Evolutionary conservation across 116 monocot genomes (phyloP).

Genomic region (Cymodocea nodosa): DNA sequence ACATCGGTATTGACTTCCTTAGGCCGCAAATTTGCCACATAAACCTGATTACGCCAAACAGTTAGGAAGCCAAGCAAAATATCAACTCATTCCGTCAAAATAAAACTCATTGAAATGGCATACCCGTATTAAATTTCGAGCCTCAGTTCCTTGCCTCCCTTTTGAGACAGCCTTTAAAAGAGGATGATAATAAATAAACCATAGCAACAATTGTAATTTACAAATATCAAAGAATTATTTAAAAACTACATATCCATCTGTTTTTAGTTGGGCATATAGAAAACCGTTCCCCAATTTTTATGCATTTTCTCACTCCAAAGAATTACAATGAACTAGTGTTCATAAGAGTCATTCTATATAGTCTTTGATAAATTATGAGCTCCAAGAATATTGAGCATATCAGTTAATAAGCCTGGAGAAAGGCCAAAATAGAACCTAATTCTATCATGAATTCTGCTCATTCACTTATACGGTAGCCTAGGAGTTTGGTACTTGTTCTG

Average conservation of each 20-base stretch:
- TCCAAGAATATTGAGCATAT: too few species aligned
- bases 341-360: too few species aligned
- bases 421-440: too few species aligned
- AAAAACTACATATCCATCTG: not conserved
- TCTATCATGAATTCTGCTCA: too few species aligned
- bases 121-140: conserved; percentile 67
- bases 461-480: too few species aligned
- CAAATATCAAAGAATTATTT: not conserved
- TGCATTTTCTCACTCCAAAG: too few species aligned
- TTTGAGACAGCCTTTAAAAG: conserved; percentile 54
- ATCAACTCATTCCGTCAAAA: not conserved
- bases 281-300: not conserved
- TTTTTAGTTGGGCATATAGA: not conserved
- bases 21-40: conserved; percentile 73
- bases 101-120: conserved; percentile 5
- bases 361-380: too few species aligned
- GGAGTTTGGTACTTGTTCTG: too few species aligned
- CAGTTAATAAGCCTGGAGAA: too few species aligned
- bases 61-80: not conserved
- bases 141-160: conserved; percentile 69
- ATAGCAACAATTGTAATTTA: not conserved
- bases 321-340: too few species aligned
- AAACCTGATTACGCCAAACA: conserved; percentile 30
- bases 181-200: not conserved
- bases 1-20: conserved; percentile 76